phyloP scores from a whole-genome alignment of 2,329 filamentous ascomycete species.

The Scopulariopsis brevicaulis region DNA sequence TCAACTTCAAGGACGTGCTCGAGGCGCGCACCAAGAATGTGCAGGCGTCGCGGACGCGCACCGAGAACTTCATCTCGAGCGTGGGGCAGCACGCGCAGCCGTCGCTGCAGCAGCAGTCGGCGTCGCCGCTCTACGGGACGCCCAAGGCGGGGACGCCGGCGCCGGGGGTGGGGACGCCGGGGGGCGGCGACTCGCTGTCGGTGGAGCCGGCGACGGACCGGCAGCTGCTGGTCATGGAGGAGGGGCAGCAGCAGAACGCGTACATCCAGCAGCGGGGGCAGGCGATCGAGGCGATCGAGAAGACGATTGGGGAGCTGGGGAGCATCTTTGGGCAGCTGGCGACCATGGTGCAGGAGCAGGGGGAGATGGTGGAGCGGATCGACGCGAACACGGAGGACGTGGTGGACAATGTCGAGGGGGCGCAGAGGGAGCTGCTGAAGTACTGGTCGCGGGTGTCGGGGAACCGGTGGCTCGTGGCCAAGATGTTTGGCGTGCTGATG shows the following conservation, averaged over 20 bases:
- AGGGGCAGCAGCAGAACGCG: constrained; percentile 72
- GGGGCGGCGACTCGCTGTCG: constrained; percentile 62
- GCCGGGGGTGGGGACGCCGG: constrained; percentile 53
- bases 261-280: constrained; percentile 93
- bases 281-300: constrained; percentile 93
- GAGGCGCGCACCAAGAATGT: constrained; percentile 97
- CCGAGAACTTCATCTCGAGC: constrained; percentile 91
- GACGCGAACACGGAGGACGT: constrained; percentile 97
- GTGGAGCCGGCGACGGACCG: constrained; percentile 74
- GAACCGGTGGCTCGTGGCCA: constrained; percentile 89
- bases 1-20: constrained; percentile 94
- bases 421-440: constrained; percentile 88
- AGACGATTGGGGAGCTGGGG: constrained; percentile 86
- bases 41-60: constrained; percentile 80
- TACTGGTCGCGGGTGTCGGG: constrained; percentile 93
- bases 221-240: constrained; percentile 84
- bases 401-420: constrained; percentile 95
- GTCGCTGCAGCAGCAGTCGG: constrained; percentile 55
- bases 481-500: constrained; percentile 75
- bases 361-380: constrained; percentile 94
- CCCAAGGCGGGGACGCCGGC: constrained; percentile 56
- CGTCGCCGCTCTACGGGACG: constrained; percentile 78
- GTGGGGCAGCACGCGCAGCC: constrained; percentile 68
- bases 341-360: constrained; percentile 94
- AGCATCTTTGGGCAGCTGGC: constrained; percentile 87